Percentiles rank a stretch among this genome's conserved stretches.
Evolutionary conservation across 768 basidiomycete species (phyloP).

Genomic region (Phanerochaete sordida): DNA sequence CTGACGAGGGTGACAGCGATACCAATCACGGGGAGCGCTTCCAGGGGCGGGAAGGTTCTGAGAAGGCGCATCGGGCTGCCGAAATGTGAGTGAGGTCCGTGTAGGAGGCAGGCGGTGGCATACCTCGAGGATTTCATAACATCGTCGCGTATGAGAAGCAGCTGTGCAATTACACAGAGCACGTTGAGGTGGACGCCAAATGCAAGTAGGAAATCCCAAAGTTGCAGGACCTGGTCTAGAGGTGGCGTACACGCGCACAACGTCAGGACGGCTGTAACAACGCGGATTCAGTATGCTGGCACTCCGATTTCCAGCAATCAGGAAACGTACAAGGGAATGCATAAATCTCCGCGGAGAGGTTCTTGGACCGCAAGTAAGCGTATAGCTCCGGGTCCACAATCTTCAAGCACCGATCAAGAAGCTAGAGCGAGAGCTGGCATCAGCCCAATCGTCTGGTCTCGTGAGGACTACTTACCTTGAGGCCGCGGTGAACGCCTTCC

Average conservation of each 20-base stretch:
- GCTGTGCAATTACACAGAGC: conserved; percentile 93
- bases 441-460: background rate
- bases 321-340: conserved; percentile 86
- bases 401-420: conserved; percentile 88
- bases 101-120: background rate
- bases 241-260: conserved; percentile 97
- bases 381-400: conserved; percentile 89
- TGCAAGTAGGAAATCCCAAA: conserved; percentile 97
- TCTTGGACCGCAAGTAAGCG: conserved; percentile 78
- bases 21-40: conserved; percentile 83
- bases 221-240: conserved; percentile 85
- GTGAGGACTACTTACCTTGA: conserved; percentile 60
- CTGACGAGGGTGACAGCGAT: conserved; percentile 93
- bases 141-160: conserved; percentile 85
- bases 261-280: conserved; percentile 75
- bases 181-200: conserved; percentile 97
- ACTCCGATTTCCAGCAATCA: background rate
- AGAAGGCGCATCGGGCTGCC: conserved; percentile 92
- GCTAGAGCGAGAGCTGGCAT: conserved; percentile 39
- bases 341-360: conserved; percentile 93
- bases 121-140: conserved; percentile 87
- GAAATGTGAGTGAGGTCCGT: background rate
- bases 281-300: background rate
- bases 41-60: conserved; percentile 89
- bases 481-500: conserved; percentile 91